phyloP scores from a whole-genome alignment of 2,329 filamentous ascomycete genomes.

The Cadophora sp. region DNA sequence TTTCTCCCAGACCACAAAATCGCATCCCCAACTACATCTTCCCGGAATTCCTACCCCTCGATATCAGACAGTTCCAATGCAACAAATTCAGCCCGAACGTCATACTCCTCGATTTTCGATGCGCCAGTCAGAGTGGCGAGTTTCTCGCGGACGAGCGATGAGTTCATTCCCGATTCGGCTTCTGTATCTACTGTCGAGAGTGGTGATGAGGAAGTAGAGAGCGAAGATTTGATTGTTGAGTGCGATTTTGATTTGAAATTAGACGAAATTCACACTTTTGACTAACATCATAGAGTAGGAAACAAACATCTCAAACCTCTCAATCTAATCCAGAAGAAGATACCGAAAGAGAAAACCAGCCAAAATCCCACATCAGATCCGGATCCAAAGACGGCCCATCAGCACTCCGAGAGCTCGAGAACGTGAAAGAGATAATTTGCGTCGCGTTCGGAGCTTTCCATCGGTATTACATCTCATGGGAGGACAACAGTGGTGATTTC shows the following conservation, averaged over 20 bases:
- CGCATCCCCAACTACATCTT: constrained; percentile 25
- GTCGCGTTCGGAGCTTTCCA: constrained; percentile 38
- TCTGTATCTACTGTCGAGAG: constrained; percentile 9
- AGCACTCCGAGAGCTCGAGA: constrained; percentile 26
- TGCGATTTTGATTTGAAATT: too few relatives aligned
- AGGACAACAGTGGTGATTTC: constrained; percentile 32
- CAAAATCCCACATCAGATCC: not conserved
- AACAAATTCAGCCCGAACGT: constrained; percentile 24
- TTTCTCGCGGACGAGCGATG: constrained; percentile 32
- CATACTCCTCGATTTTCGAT: constrained; percentile 48
- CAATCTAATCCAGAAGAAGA: too few relatives aligned
- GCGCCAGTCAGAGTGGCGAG: constrained; percentile 42
- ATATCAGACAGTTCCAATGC: constrained; percentile 15
- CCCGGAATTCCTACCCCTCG: constrained; percentile 26
- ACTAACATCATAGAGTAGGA: too few relatives aligned
- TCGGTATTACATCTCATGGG: constrained; percentile 37
- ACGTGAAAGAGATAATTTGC: constrained; percentile 32
- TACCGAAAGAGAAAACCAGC: not conserved
- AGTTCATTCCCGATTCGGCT: constrained; percentile 23
- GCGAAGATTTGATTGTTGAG: not conserved
- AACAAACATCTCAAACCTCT: too few relatives aligned
- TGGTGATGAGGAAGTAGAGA: not conserved
- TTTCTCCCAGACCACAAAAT: constrained; percentile 8
- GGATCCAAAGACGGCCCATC: constrained; percentile 31
- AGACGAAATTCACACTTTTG: too few relatives aligned